phyloP scores from a whole-genome alignment of 805 yeast genomes.

The Yarrowia phangngaensis region DNA sequence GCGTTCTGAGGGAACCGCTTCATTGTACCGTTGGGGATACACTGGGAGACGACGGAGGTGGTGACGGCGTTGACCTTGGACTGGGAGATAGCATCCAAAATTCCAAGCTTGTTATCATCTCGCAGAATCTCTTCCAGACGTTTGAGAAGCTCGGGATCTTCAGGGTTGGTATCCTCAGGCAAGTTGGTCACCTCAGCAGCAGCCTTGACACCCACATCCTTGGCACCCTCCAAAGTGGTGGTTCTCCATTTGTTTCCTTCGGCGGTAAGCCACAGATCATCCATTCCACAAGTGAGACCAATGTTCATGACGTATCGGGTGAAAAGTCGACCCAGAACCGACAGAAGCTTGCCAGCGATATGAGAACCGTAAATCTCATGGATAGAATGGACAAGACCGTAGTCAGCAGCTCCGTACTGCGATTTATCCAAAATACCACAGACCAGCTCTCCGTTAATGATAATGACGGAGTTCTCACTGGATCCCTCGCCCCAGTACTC shows the following conservation, averaged over 20 bases:
- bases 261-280: conserved; percentile 83
- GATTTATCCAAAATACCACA: conserved; percentile 96
- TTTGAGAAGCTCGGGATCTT: conserved; percentile 73
- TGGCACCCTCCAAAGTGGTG: conserved; percentile 72
- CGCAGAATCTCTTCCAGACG: conserved; percentile 92
- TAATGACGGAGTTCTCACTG: conserved; percentile 77
- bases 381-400: conserved; percentile 92
- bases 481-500: conserved; percentile 93
- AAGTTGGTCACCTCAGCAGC: conserved; percentile 93
- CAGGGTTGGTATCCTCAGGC: conserved; percentile 46
- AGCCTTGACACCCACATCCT: conserved; percentile 82
- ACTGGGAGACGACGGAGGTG: conserved; percentile 86
- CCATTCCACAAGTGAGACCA: conserved; percentile 99
- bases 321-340: conserved; percentile 91
- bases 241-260: conserved; percentile 90
- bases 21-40: conserved; percentile 96
- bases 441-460: conserved; percentile 80
- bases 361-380: conserved; percentile 94
- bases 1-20: conserved; percentile 92
- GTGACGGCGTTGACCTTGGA: conserved; percentile 88
- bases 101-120: conserved; percentile 87
- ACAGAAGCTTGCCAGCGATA: conserved; percentile 65
- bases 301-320: conserved; percentile 88
- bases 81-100: conserved; percentile 92
- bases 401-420: conserved; percentile 96